Percentiles rank a stretch among this genome's conserved stretches.
Evolutionary conservation across 2,329 filamentous ascomycete genomes (phyloP).

Genomic region (Penicillium sp.): DNA sequence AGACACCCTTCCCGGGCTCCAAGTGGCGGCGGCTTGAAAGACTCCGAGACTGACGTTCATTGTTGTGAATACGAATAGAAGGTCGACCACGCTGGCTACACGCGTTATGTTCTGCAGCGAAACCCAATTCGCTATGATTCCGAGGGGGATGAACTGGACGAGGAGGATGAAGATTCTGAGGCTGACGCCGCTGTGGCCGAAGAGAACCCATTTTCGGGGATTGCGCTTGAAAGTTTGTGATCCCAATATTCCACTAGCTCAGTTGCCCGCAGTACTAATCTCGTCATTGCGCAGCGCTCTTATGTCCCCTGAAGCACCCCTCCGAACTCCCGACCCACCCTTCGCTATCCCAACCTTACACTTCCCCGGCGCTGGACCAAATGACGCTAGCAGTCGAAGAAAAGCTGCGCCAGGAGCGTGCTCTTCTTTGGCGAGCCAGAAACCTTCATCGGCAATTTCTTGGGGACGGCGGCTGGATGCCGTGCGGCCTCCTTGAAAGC

Average conservation of each 20-base stretch:
- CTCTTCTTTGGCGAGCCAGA: slow-evolving; percentile 57
- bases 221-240: slow-evolving; percentile 55
- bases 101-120: slow-evolving; percentile 57
- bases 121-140: slow-evolving; percentile 62
- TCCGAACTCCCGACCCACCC: slow-evolving; percentile 60
- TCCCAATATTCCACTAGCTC: not conserved
- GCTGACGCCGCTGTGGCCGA: slow-evolving; percentile 58
- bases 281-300: slow-evolving; percentile 46
- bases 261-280: slow-evolving; percentile 9
- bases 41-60: slow-evolving; percentile 10
- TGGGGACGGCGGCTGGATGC: slow-evolving; percentile 61
- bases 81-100: slow-evolving; percentile 62
- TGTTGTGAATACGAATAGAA: slow-evolving; percentile 40
- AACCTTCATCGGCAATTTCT: slow-evolving; percentile 58
- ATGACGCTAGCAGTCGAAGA: slow-evolving; percentile 57
- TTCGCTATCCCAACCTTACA: slow-evolving; percentile 58
- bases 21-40: slow-evolving; percentile 1
- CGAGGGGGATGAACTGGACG: slow-evolving; percentile 62
- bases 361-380: slow-evolving; percentile 57
- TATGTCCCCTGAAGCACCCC: slow-evolving; percentile 62
- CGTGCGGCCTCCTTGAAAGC: slow-evolving; percentile 54
- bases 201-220: slow-evolving; percentile 61
- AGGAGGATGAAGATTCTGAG: slow-evolving; percentile 57
- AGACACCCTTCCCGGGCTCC: not conserved
- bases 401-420: slow-evolving; percentile 58